phyloP scores from a whole-genome alignment of 2,329 filamentous ascomycete species.

The Blumeria graminis region DNA sequence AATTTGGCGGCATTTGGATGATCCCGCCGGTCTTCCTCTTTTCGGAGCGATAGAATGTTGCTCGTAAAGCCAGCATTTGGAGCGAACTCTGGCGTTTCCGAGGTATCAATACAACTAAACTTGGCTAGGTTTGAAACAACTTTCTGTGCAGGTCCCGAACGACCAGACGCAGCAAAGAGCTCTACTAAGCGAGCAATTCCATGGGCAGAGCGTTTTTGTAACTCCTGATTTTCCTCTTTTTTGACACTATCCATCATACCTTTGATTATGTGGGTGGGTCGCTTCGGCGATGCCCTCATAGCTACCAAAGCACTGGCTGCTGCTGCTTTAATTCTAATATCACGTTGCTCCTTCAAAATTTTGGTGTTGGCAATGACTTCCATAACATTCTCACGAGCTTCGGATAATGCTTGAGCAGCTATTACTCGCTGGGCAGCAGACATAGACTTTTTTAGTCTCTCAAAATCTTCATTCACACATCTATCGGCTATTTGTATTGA shows the following conservation, averaged over 20 bases:
- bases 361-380: slow-evolving; percentile 60
- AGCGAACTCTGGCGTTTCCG: slow-evolving; percentile 86
- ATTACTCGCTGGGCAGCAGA: slow-evolving; percentile 72
- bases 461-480: slow-evolving; percentile 64
- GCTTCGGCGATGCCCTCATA: slow-evolving; percentile 75
- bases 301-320: slow-evolving; percentile 73
- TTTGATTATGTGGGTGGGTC: slow-evolving; percentile 79
- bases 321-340: slow-evolving; percentile 65
- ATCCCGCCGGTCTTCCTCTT: slow-evolving; percentile 88
- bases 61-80: slow-evolving; percentile 57
- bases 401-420: slow-evolving; percentile 51
- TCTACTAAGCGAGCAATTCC: slow-evolving; percentile 72
- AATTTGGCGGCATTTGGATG: slow-evolving; percentile 79
- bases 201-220: slow-evolving; percentile 66
- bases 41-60: slow-evolving; percentile 76
- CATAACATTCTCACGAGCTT: slow-evolving; percentile 47
- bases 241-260: slow-evolving; percentile 97
- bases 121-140: slow-evolving; percentile 89
- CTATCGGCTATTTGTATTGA: slow-evolving; percentile 72
- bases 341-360: slow-evolving; percentile 53
- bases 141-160: slow-evolving; percentile 76
- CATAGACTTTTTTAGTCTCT: slow-evolving; percentile 70
- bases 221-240: slow-evolving; percentile 68
- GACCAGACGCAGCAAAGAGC: slow-evolving; percentile 56
- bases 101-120: slow-evolving; percentile 92